Base-by-base conservation (phyloP, 208 protist species). In the Acanthamoeba royreba region DNA sequence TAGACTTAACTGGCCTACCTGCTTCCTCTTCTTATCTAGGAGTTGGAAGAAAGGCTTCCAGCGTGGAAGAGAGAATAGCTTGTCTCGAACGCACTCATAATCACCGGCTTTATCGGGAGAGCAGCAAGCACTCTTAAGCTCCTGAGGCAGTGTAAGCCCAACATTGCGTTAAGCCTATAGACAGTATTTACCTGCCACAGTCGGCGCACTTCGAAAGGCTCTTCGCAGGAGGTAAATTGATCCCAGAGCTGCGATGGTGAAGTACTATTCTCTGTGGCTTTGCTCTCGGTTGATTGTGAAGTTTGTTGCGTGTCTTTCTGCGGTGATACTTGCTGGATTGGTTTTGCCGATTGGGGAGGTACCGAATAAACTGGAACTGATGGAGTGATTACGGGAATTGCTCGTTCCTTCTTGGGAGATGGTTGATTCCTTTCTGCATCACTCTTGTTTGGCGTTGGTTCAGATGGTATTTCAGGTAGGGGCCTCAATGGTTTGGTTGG, bases 21-120 rank as follows among this genome's bases (percentile, higher is more conserved):
- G 74, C 11, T 61, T 35, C 15, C 38, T 31, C 83, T 69, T 58
- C 83, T 90, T 66, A 38, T 90, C 83, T 19, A 90, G 53, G 1
- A 58, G 83, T n/a, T 69, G 83, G 52, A 90, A 66, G 49, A 90
- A 69, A 19, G 83, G 83, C 49, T 90, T 58, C 53, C 83, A 69
- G 3, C 83, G 83, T 19, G 46, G 52, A 35, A 69, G 53, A 28
- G 17, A 43, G 13, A 43, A 38, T 9, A 90, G n/a, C 2, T n/a
- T 13, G 83, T 69, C 28, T 19, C 83, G 83, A 9, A 58, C 46
- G 15, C 33, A 7, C 83, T 61, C 52, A 35, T 66, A 90, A 9
- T 22, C 43, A n/a, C 72, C 72, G 3, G 72, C 3, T 15, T 19
- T 0, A 25, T 77, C 66, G 38, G 11, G 15, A 9, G 66, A 31